These are phyloP conservation scores for Croton setiger DNA, from an alignment of 441 rosid species.

Conservation along the genomic window DNA sequence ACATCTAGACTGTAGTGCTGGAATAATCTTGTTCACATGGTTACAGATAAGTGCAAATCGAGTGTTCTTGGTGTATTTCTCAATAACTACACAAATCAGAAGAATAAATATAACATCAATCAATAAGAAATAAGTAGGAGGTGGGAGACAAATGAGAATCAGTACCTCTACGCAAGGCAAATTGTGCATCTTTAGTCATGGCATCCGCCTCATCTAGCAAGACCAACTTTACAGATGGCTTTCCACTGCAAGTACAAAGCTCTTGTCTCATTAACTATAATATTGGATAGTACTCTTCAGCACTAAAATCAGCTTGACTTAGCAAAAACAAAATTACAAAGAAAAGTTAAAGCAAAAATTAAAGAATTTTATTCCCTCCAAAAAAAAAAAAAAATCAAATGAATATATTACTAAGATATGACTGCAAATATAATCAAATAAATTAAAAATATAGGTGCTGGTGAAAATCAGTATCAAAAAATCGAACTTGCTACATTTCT, in stretches of 20 bases:
- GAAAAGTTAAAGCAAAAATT: background rate
- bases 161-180: slow-evolving; percentile 95
- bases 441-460: background rate
- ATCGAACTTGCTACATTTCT: background rate
- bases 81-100: slow-evolving; percentile 60
- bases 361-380: background rate
- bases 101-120: slow-evolving; percentile 10
- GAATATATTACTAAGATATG: background rate
- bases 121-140: slow-evolving; percentile 15
- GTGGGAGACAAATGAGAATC: slow-evolving; percentile 4
- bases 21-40: slow-evolving; percentile 95
- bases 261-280: slow-evolving; percentile 4
- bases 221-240: slow-evolving; percentile 77
- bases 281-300: background rate
- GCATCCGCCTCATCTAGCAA: slow-evolving; percentile 98
- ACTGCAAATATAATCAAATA: background rate
- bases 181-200: slow-evolving; percentile 99
- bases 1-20: slow-evolving; percentile 96
- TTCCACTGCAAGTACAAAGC: slow-evolving; percentile 49
- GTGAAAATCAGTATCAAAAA: background rate
- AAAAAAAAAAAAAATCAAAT: background rate
- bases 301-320: background rate
- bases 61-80: slow-evolving; percentile 92
- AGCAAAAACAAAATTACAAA: background rate
- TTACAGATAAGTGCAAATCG: slow-evolving; percentile 94